Evolutionary conservation across 495 filamentous ascomycete species (phyloP).

Genomic region (Aspergillus nanangensis): DNA sequence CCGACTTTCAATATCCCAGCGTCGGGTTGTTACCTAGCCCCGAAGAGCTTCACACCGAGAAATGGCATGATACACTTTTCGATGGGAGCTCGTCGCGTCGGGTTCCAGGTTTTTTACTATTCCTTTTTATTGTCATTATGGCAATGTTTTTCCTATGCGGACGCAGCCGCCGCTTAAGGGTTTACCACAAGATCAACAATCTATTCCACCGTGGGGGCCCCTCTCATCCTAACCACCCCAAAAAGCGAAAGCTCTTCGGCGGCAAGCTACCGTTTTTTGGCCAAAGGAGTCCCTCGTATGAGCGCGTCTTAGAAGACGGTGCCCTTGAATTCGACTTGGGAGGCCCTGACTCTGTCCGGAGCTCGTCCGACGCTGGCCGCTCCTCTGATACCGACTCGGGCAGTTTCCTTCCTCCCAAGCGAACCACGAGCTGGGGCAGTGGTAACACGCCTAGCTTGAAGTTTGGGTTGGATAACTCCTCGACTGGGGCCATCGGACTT

Average conservation of each 20-base stretch:
- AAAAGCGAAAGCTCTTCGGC: conserved; percentile 47
- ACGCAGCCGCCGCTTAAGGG: conserved; percentile 63
- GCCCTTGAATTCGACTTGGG: conserved; percentile 66
- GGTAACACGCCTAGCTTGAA: conserved; percentile 46
- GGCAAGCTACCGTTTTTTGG: conserved; percentile 51
- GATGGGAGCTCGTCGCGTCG: conserved; percentile 55
- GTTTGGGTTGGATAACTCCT: conserved; percentile 53
- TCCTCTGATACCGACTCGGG: conserved; percentile 28
- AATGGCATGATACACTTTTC: conserved; percentile 73
- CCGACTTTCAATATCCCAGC: conserved; percentile 85
- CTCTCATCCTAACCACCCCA: conserved; percentile 48
- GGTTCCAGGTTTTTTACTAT: conserved; percentile 69
- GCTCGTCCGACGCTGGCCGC: conserved; percentile 41
- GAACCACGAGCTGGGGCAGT: conserved; percentile 36
- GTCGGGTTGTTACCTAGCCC: conserved; percentile 42
- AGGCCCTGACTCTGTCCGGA: conserved; percentile 54
- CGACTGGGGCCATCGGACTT: conserved; percentile 43
- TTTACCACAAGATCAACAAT: conserved; percentile 55
- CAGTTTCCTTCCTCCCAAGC: conserved; percentile 28
- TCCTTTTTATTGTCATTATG: conserved; percentile 67
- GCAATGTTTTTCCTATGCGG: conserved; percentile 62
- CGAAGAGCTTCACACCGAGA: conserved; percentile 50
- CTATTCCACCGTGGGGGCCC: conserved; percentile 46
- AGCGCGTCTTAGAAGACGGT: conserved; percentile 82
- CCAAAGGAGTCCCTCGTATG: conserved; percentile 61